Evolutionary conservation across 768 basidiomycete genomes (phyloP).

Genomic region (Exsudoporus frostii): DNA sequence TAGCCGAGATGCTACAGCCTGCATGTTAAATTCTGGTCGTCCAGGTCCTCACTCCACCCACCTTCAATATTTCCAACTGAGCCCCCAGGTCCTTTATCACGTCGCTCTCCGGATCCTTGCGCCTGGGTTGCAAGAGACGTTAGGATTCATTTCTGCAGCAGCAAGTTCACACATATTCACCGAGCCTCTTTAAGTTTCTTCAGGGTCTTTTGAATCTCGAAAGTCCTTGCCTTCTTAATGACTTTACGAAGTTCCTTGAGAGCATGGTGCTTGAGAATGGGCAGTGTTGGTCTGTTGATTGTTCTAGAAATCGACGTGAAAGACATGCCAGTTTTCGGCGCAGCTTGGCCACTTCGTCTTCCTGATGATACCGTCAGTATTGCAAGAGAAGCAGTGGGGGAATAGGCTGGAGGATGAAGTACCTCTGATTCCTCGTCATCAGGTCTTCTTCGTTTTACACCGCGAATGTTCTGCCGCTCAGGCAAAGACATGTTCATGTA

Average conservation of each 20-base stretch:
- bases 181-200: slow-evolving; percentile 74
- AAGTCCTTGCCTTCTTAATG: slow-evolving; percentile 75
- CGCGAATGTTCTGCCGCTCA: slow-evolving; percentile 12
- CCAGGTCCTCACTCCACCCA: slow-evolving; percentile 27
- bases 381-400: neutral
- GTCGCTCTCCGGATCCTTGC: slow-evolving; percentile 36
- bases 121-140: slow-evolving; percentile 21
- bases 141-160: neutral
- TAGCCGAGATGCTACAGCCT: slow-evolving; percentile 50
- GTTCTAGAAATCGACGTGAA: slow-evolving; percentile 8
- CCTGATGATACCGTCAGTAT: slow-evolving; percentile 21
- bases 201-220: slow-evolving; percentile 79
- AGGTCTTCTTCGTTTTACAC: slow-evolving; percentile 46
- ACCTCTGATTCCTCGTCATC: slow-evolving; percentile 34
- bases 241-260: slow-evolving; percentile 70
- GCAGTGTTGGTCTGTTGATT: slow-evolving; percentile 7
- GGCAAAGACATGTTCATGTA: slow-evolving; percentile 4
- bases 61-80: slow-evolving; percentile 67
- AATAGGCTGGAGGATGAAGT: neutral
- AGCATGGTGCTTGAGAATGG: slow-evolving; percentile 60
- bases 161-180: slow-evolving; percentile 37
- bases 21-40: neutral
- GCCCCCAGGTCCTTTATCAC: slow-evolving; percentile 50
- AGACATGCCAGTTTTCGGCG: slow-evolving; percentile 55
- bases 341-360: slow-evolving; percentile 43